A percentile compares a stretch with the other conserved stretches of the same genome.
Conservation (phyloP, 1,284 basidiomycete species). For the Puccinia hordei region DNA sequence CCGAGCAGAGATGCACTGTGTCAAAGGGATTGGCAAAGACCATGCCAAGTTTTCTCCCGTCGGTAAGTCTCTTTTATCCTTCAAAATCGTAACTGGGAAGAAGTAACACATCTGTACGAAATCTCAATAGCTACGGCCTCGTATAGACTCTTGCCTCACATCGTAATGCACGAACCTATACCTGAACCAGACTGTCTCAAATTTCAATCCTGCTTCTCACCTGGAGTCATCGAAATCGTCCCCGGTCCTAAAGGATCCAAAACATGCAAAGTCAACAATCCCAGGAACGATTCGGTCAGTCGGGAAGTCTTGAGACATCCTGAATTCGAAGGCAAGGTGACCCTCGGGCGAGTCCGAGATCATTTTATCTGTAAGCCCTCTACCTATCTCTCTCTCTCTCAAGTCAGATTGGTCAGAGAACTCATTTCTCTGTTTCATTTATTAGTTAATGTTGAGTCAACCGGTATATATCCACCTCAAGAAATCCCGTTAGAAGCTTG, state of each 20-base stretch:
- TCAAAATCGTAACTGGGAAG: no score
- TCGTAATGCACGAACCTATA: conserved; percentile 75
- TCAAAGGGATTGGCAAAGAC: conserved; percentile 92
- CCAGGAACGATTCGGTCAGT: conserved; percentile 83
- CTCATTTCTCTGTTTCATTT: conserved; percentile 3
- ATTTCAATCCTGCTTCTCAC: conserved; percentile 84
- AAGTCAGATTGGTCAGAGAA: background rate
- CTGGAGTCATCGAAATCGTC: conserved; percentile 78
- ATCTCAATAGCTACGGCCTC: conserved; percentile 93
- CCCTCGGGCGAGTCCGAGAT: conserved; percentile 83
- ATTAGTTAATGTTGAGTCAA: conserved; percentile 50
- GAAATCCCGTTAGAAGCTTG: conserved; percentile 50
- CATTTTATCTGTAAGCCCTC: conserved; percentile 84
- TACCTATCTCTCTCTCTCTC: background rate
- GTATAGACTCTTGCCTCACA: conserved; percentile 86
- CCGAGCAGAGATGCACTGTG: conserved; percentile 83
- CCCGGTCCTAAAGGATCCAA: conserved; percentile 66
- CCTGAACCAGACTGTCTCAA: conserved; percentile 68
- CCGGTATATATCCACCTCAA: conserved; percentile 38
- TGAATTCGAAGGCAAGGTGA: conserved; percentile 83
- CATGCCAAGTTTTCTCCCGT: conserved; percentile 99
- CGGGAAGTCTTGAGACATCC: conserved; percentile 88
- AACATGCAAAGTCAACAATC: conserved; percentile 65
- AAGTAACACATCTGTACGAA: no score
- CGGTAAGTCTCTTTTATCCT: no score